phyloP scores from a whole-genome alignment of 2,329 filamentous ascomycete genomes.

The Fusarium sp. region DNA sequence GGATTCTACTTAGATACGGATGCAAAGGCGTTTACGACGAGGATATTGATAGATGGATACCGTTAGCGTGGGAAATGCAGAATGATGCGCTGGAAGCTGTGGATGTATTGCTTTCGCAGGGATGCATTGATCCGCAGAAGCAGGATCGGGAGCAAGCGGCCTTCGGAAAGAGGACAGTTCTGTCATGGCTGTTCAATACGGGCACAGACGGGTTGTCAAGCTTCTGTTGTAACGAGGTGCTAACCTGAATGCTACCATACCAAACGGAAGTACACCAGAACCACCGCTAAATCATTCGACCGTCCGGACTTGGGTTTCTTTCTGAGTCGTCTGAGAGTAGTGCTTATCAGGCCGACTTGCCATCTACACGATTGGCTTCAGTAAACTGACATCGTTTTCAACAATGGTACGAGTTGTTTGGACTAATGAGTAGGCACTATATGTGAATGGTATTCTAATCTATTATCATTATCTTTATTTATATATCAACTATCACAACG shows the following conservation, averaged over 20 bases:
- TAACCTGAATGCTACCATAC: slow-evolving; percentile 10
- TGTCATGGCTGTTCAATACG: slow-evolving; percentile 56
- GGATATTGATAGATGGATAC: slow-evolving; percentile 56
- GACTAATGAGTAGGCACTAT: too few relatives aligned
- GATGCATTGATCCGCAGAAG: slow-evolving; percentile 42
- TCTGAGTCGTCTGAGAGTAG: not conserved
- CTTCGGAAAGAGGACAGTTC: slow-evolving; percentile 47
- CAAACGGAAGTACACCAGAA: not conserved
- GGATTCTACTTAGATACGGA: slow-evolving; percentile 19
- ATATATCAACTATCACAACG: slow-evolving; percentile 8
- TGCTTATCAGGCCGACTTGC: too few relatives aligned
- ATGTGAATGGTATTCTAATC: not conserved
- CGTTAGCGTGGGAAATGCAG: slow-evolving; percentile 54
- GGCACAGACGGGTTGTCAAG: slow-evolving; percentile 48
- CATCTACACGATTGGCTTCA: too few relatives aligned
- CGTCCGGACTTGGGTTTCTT: not conserved
- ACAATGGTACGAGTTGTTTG: too few relatives aligned
- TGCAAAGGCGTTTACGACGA: slow-evolving; percentile 46
- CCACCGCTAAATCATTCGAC: not conserved
- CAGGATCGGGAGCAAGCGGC: slow-evolving; percentile 49
- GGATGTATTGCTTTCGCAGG: slow-evolving; percentile 45
- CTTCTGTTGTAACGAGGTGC: slow-evolving; percentile 37
- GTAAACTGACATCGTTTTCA: too few relatives aligned
- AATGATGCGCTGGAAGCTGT: slow-evolving; percentile 31
- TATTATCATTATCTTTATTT: not conserved